phyloP scores from a whole-genome alignment of 2,329 filamentous ascomycete genomes.

The Diaporthe vexans region DNA sequence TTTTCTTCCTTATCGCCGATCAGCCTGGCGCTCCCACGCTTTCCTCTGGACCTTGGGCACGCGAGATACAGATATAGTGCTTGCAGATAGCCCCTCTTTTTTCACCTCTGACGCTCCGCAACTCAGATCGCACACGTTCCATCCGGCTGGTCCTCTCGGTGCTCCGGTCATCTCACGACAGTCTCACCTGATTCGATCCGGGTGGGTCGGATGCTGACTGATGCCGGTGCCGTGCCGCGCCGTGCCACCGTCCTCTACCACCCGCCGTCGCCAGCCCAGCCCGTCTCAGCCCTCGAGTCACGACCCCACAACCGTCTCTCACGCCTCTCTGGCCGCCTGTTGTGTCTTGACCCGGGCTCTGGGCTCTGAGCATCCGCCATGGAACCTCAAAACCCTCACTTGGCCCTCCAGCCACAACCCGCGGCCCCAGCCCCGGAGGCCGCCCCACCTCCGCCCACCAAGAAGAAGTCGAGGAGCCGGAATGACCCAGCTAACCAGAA shows the following conservation, averaged over 20 bases:
- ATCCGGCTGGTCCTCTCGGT: background rate
- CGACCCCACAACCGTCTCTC: conserved; percentile 9
- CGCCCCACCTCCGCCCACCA: conserved; percentile 46
- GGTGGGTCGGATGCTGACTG: conserved; percentile 38
- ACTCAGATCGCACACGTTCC: background rate
- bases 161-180: conserved; percentile 15
- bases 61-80: conserved; percentile 9
- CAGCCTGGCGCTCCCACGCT: conserved; percentile 8
- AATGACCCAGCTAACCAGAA: conserved; percentile 69
- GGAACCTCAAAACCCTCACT: conserved; percentile 34
- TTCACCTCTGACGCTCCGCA: background rate
- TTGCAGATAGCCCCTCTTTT: conserved; percentile 30
- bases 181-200: conserved; percentile 22
- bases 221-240: conserved; percentile 30
- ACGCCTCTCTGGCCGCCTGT: background rate
- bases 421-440: background rate
- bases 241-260: conserved; percentile 9
- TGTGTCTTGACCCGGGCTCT: background rate
- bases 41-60: background rate
- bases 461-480: conserved; percentile 66
- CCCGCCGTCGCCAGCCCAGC: background rate
- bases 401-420: conserved; percentile 29
- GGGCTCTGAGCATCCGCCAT: conserved; percentile 23
- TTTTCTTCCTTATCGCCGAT: conserved; percentile 24
- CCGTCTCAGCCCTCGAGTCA: conserved; percentile 1